A percentile compares a stretch with the other conserved stretches of the same genome.
Conservation (phyloP, 2,329 filamentous ascomycete species). For the Diaporthe nobilis region DNA sequence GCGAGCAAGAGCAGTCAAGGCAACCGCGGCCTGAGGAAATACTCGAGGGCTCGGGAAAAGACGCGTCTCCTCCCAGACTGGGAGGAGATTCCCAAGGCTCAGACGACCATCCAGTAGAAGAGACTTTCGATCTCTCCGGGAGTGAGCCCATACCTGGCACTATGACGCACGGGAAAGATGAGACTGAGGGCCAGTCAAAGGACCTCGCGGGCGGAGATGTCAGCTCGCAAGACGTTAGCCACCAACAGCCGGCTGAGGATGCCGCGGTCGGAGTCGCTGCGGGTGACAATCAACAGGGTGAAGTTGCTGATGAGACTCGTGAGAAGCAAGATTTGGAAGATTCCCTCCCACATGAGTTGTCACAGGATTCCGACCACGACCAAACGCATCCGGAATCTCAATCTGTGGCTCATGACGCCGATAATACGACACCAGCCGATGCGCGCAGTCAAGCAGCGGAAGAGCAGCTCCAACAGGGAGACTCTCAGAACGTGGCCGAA, state of each 20-base stretch:
- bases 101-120: conserved; percentile 32
- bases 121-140: conserved; percentile 37
- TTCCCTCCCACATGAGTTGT: not conserved
- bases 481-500: not conserved
- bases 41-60: conserved; percentile 34
- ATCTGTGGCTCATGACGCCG: not conserved
- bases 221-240: not conserved
- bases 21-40: not conserved
- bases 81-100: conserved; percentile 15
- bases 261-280: no score
- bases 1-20: conserved; percentile 5
- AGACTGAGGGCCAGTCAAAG: not conserved
- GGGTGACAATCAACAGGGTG: not conserved
- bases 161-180: conserved; percentile 42
- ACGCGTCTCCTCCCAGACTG: conserved; percentile 15
- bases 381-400: not conserved
- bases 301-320: not conserved
- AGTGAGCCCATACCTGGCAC: conserved; percentile 41
- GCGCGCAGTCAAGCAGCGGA: not conserved
- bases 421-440: not conserved
- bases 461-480: not conserved
- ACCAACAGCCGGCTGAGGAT: not conserved
- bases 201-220: not conserved
- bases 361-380: not conserved
- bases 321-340: not conserved